Percentiles rank a stretch among this genome's conserved stretches.
Evolutionary conservation across 306 rosid species (phyloP).

Genomic region (Medicago truncatula): MtrunA17r5.0-ANR NC_053047.1:317501-318000

Average conservation of each 20-base stretch:
- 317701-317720: slow-evolving; percentile 25
- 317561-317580: not conserved
- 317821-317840: slow-evolving; percentile 4
- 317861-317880: slow-evolving; percentile 11
- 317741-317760: slow-evolving; percentile 14
- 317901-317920: slow-evolving; percentile 16
- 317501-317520: slow-evolving; percentile 80
- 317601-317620: not conserved
- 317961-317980: slow-evolving; percentile 24
- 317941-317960: slow-evolving; percentile 7
- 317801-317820: slow-evolving; percentile 19
- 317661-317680: no score
- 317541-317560: not conserved
- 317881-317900: slow-evolving; percentile 8
- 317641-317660: no score
- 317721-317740: slow-evolving; percentile 12
- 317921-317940: not conserved
- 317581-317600: not conserved
- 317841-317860: slow-evolving; percentile 20
- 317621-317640: no score
- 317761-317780: slow-evolving; percentile 7
- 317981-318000: slow-evolving; percentile 1
- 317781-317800: not conserved
- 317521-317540: slow-evolving; percentile 29
- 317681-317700: not conserved